Base-by-base conservation (phyloP, 495 filamentous ascomycete genomes). In the Penicillium manginii region DNA sequence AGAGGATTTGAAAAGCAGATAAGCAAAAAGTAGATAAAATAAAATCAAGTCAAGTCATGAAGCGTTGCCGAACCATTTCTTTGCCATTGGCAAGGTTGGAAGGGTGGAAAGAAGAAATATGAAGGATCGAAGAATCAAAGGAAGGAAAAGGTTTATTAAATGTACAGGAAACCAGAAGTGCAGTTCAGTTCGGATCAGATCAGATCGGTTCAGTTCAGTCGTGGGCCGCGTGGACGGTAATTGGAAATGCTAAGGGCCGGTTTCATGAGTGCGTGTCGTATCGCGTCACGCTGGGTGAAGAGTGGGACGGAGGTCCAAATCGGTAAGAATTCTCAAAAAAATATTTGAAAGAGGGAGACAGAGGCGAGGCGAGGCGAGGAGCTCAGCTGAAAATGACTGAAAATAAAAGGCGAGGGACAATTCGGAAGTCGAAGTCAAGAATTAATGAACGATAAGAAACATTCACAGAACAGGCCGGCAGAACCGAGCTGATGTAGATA, bases 31-130 rank as follows among this genome's bases (percentile, higher is more conserved):
- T 4, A 9, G 14, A 43, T 43, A 43, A 18, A 40, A 43, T 43
- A 17, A 35, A 49, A 42, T 17, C 47, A 57, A 26, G 23, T 23
- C 26, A 42, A 52, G 39, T 51, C 18, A 18, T 47, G n/a, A 39
- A 46, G 49, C 40, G 40, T 43, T 43, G 35, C 35, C 35, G 35
- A n/a, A 39, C 35, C 35, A 39, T 14, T 14, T 14, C 35, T 3
- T 39, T 14, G 35, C 26, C 26, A 29, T 29, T 29, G 26, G 26
- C 26, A 29, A 8, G 26, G 6, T 7, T 29, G 26, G 5, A 29
- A 8, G 26, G 26, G 1, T 29, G 6, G 26, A 29, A 29, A 29
- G 26, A 29, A 29, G 26, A 1, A 29, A 29, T 5, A 8, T 29
- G 23, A 26, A 6, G 23, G 23, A 29, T 39, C 35, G 35, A n/a